A percentile compares a stretch with the other conserved stretches of the same genome.
Conservation (phyloP, 345 rosid species). For the Cochlearia excelsa region DNA sequence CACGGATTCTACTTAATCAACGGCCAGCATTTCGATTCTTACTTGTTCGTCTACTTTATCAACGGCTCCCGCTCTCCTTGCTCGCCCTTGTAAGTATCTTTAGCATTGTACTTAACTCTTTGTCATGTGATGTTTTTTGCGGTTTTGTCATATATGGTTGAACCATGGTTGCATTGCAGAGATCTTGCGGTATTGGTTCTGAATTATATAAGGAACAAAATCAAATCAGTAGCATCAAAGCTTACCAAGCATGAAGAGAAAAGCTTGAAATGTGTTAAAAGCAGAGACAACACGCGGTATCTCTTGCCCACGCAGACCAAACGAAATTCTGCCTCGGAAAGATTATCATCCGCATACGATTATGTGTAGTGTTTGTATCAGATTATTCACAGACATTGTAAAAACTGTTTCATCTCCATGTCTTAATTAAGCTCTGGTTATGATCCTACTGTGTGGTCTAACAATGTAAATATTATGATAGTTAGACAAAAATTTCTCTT, state of each 20-base stretch:
- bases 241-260: slow-evolving; percentile 50
- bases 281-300: slow-evolving; percentile 59
- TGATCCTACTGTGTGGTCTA: slow-evolving; percentile 16
- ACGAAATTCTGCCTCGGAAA: slow-evolving; percentile 47
- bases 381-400: slow-evolving; percentile 19
- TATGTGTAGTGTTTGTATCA: slow-evolving; percentile 41
- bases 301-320: slow-evolving; percentile 58
- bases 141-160: slow-evolving; percentile 20
- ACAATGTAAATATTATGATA: slow-evolving; percentile 28
- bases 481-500: slow-evolving; percentile 1
- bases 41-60: slow-evolving; percentile 76
- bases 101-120: slow-evolving; percentile 1
- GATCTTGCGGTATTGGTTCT: slow-evolving; percentile 46
- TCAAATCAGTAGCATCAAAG: slow-evolving; percentile 53
- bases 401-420: slow-evolving; percentile 23
- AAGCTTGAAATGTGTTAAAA: slow-evolving; percentile 52
- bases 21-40: slow-evolving; percentile 80
- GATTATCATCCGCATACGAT: slow-evolving; percentile 44
- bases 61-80: slow-evolving; percentile 85
- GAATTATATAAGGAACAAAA: slow-evolving; percentile 54
- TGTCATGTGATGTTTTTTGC: slow-evolving; percentile 12
- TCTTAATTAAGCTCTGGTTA: slow-evolving; percentile 13
- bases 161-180: slow-evolving; percentile 39
- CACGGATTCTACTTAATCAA: slow-evolving; percentile 73
- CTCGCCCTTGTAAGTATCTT: slow-evolving; percentile 73